These are phyloP conservation scores for Diaporthe capsici DNA, from an alignment of 2,329 filamentous ascomycete species.

Conservation along the genomic window DNA sequence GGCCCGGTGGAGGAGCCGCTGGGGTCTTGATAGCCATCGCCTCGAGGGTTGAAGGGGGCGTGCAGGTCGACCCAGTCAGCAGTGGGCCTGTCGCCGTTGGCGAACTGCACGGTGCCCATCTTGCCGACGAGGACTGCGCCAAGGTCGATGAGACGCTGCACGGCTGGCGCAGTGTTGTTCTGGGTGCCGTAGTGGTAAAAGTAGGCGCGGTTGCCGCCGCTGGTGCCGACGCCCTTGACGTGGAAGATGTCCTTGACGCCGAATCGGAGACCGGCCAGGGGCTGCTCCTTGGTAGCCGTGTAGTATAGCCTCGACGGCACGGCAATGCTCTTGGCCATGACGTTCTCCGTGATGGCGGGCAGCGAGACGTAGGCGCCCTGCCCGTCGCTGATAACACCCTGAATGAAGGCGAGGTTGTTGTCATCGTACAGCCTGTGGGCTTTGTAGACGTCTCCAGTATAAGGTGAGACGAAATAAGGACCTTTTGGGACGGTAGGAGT, in stretches of 20 bases:
- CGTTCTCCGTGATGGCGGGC: conserved; percentile 49
- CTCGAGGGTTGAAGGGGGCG: conserved; percentile 60
- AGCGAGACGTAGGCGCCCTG: conserved; percentile 51
- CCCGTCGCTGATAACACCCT: conserved; percentile 50
- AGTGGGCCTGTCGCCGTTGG: conserved; percentile 59
- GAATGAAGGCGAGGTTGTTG: conserved; percentile 51
- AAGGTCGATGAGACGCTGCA: conserved; percentile 71
- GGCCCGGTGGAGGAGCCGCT: conserved; percentile 61
- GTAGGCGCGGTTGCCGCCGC: conserved; percentile 71
- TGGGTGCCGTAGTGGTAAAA: conserved; percentile 66
- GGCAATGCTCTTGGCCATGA: conserved; percentile 52
- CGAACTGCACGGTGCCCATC: conserved; percentile 63
- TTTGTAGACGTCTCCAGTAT: conserved; percentile 51
- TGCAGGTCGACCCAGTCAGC: conserved; percentile 62
- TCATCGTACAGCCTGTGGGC: conserved; percentile 55
- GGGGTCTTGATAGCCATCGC: conserved; percentile 62
- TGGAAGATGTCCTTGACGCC: conserved; percentile 74
- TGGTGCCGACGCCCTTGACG: conserved; percentile 63
- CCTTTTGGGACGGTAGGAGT: conserved; percentile 44
- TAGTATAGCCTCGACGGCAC: conserved; percentile 75
- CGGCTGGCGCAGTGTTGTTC: conserved; percentile 62
- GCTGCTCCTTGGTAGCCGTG: conserved; percentile 65
- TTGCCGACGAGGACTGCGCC: conserved; percentile 68
- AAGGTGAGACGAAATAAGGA: conserved; percentile 54
- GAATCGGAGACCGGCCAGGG: conserved; percentile 71